Conservation (phyloP, 129 eudicot species). For the Escallonia herrerae region DNA sequence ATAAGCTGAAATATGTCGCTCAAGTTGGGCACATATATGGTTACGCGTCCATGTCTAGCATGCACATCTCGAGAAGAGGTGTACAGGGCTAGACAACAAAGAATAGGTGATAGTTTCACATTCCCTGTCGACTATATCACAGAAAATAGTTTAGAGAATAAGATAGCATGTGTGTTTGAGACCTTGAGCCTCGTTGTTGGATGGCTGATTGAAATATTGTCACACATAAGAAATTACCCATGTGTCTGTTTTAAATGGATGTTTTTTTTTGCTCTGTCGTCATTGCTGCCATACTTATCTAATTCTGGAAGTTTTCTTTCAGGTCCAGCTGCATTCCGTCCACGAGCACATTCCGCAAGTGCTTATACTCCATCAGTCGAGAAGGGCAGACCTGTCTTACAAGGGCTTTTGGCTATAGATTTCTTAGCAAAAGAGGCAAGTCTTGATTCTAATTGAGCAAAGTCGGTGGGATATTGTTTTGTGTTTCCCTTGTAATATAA, state of each 20-base stretch:
- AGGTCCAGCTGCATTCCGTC: conserved; percentile 99
- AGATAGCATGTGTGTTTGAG: background rate
- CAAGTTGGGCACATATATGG: background rate
- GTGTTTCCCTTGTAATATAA: background rate
- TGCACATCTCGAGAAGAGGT: no score
- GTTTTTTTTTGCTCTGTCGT: background rate
- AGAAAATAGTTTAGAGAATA: background rate
- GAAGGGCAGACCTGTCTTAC: conserved; percentile 92
- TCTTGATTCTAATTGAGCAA: background rate
- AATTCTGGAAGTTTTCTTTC: conserved; percentile 6
- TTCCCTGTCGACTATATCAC: no score
- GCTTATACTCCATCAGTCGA: conserved; percentile 65
- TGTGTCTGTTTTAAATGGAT: conserved; percentile 2
- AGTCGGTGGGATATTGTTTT: background rate
- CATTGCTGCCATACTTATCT: conserved; percentile 2
- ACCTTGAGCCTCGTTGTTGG: background rate
- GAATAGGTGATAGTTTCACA: no score
- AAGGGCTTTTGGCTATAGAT: conserved; percentile 94
- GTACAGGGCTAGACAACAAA: no score
- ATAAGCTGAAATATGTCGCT: background rate
- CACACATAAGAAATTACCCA: background rate
- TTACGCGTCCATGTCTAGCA: no score
- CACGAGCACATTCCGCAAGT: conserved; percentile 78
- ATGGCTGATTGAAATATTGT: background rate
- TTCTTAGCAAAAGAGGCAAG: conserved; percentile 85